phyloP scores from a whole-genome alignment of 352 stramenopile species.

The Halophytophthora polymorphica region DNA sequence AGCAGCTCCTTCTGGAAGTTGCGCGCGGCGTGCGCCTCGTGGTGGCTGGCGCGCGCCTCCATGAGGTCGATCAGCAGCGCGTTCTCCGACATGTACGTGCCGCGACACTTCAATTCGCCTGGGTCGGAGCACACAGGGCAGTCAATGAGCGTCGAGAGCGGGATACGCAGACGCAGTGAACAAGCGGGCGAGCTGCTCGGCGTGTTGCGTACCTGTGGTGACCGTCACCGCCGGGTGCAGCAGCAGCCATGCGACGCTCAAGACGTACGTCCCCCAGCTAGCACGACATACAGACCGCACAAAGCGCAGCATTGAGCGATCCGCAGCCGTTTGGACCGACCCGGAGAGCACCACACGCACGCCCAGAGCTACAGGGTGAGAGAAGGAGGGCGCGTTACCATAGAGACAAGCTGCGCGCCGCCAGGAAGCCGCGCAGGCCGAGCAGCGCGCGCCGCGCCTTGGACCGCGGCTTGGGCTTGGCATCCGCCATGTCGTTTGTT shows the following conservation, averaged over 20 bases:
- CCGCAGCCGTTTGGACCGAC: not conserved
- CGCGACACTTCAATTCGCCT: constrained; percentile 77
- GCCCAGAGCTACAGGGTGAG: constrained; percentile 3
- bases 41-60: constrained; percentile 37
- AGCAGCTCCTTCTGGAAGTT: constrained; percentile 38
- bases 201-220: constrained; percentile 46
- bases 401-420: constrained; percentile 30
- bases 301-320: not conserved
- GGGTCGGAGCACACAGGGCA: not conserved
- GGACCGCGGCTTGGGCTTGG: constrained; percentile 18
- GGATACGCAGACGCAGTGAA: not conserved
- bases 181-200: not conserved
- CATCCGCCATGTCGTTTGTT: not conserved
- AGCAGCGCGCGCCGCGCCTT: constrained; percentile 28
- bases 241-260: constrained; percentile 76
- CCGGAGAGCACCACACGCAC: constrained; percentile 29
- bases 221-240: constrained; percentile 75
- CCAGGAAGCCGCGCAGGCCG: constrained; percentile 20
- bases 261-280: constrained; percentile 64
- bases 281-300: constrained; percentile 2
- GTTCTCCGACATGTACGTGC: constrained; percentile 89
- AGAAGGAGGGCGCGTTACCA: constrained; percentile 20
- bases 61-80: constrained; percentile 80
- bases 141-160: not conserved
- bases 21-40: constrained; percentile 29